phyloP scores from a whole-genome alignment of 441 rosid genomes.

The Flueggea neowawraea region DNA sequence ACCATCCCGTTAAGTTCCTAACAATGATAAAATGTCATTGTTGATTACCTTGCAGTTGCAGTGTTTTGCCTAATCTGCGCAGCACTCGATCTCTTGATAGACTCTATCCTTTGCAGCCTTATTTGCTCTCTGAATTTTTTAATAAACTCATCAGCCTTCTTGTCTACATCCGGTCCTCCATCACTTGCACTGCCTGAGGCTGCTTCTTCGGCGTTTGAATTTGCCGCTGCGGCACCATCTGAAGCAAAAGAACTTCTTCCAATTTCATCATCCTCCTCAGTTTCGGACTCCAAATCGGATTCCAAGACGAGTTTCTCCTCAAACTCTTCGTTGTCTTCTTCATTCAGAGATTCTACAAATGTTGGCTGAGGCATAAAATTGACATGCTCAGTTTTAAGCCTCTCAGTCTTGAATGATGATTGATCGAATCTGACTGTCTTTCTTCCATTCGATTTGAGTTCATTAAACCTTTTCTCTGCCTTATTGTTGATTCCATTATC shows the following conservation, averaged over 20 bases:
- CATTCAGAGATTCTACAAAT: slow-evolving; percentile 21
- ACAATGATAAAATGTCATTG: background rate
- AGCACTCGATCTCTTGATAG: slow-evolving; percentile 68
- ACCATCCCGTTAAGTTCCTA: slow-evolving; percentile 9
- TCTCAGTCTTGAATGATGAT: slow-evolving; percentile 17
- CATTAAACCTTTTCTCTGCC: slow-evolving; percentile 7
- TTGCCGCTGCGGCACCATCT: background rate
- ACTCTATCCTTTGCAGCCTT: slow-evolving; percentile 89
- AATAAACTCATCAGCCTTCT: slow-evolving; percentile 94
- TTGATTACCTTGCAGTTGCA: slow-evolving; percentile 27
- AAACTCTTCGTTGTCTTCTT: slow-evolving; percentile 20
- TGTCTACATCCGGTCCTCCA: slow-evolving; percentile 77
- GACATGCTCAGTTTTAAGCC: slow-evolving; percentile 16
- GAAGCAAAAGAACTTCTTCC: slow-evolving; percentile 1
- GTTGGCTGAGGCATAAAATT: slow-evolving; percentile 18
- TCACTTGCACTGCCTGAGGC: slow-evolving; percentile 25
- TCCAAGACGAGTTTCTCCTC: slow-evolving; percentile 35
- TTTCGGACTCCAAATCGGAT: slow-evolving; percentile 31
- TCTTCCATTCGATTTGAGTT: slow-evolving; percentile 8
- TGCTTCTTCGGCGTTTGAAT: slow-evolving; percentile 19
- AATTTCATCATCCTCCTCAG: slow-evolving; percentile 27
- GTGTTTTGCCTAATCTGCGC: slow-evolving; percentile 36
- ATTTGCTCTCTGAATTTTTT: slow-evolving; percentile 98
- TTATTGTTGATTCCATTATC: slow-evolving; percentile 14
- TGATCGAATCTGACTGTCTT: slow-evolving; percentile 22